Conservation (phyloP, 352 stramenopile genomes). For the Globisporangium emineosum region DNA sequence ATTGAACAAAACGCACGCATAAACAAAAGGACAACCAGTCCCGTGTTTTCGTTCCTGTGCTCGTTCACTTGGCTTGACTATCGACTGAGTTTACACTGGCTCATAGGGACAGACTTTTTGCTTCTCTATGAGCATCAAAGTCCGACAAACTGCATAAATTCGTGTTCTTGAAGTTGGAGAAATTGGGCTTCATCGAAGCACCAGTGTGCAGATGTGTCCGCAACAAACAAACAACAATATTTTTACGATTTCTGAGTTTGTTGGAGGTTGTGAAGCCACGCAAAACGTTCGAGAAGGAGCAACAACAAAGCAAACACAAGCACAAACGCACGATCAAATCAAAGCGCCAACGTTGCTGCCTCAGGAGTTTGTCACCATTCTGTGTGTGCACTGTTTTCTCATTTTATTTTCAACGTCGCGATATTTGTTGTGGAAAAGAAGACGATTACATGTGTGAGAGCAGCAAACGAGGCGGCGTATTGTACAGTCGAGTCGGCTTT, state of each 20-base stretch:
- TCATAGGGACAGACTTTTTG: neutral
- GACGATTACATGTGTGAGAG: neutral
- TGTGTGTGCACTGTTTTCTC: neutral
- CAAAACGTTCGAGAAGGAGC: neutral
- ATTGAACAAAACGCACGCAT: neutral
- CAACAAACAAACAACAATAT: neutral
- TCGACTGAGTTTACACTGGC: neutral
- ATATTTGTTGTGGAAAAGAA: neutral
- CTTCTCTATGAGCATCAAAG: neutral
- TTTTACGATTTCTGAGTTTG: neutral
- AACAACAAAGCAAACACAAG: neutral
- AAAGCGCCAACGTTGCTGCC: neutral
- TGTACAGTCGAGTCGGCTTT: too few relatives aligned
- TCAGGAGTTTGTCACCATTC: neutral
- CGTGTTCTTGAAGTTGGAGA: neutral
- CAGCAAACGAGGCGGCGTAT: neutral
- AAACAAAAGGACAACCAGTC: neutral
- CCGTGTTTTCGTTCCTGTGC: neutral
- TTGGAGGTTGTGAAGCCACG: neutral
- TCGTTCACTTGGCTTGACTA: neutral
- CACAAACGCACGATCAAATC: neutral
- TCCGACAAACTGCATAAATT: neutral
- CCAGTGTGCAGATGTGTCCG: neutral
- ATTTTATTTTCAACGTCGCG: neutral
- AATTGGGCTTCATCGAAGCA: slow-evolving; percentile 3